Base-by-base conservation (phyloP, 176 grass and related monocot species). In the Puya raimondii region DNA sequence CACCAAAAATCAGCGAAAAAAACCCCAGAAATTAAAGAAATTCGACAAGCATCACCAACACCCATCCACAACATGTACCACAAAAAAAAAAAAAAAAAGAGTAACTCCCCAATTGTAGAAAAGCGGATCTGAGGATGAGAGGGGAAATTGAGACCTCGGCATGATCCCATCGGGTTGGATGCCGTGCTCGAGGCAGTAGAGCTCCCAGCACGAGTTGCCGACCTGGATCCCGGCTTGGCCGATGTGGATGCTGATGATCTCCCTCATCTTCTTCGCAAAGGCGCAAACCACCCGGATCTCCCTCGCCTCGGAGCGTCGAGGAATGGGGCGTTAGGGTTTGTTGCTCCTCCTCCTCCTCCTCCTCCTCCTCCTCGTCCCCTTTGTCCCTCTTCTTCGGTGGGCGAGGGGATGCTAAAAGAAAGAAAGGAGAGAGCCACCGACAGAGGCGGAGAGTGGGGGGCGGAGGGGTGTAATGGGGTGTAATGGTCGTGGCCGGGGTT, bases 101-200 rank as follows among this genome's bases (percentile, higher is more conserved):
- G 14, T 2, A 20, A 17, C n/a, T n/a, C n/a, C 25, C 25, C 2
- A 59, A 21, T 15, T n/a, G 16, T 56, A n/a, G 11, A 56, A 15
- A 56, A 59, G 20, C 16, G 13, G 54, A 59, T 9, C 20, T 17
- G 2, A 61, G 21, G 56, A 58, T 16, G 15, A 4, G 56, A 10
- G n/a, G n/a, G 21, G 56, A 18, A 9, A 42, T 42, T 7, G 17
- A 61, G 7, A 61, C 56, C 56, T 61, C n/a, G 56, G 56, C 56
- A 61, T 61, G n/a, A 22, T 61, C 9, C 56, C 56, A 61, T 61
- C 56, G 56, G 56, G 56, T 15, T 61, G 56, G 56, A 61, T 61
- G 56, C 56, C 56, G 21, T 61, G 56, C 56, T 61, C 56, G 56
- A 61, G 56, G 56, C 56, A 61, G 56, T 61, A 61, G 56, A 61